Percentiles rank a stretch among this genome's conserved stretches.
phyloP scores from a whole-genome alignment of 106 monocot genomes.

The Agapanthus africanus region DNA sequence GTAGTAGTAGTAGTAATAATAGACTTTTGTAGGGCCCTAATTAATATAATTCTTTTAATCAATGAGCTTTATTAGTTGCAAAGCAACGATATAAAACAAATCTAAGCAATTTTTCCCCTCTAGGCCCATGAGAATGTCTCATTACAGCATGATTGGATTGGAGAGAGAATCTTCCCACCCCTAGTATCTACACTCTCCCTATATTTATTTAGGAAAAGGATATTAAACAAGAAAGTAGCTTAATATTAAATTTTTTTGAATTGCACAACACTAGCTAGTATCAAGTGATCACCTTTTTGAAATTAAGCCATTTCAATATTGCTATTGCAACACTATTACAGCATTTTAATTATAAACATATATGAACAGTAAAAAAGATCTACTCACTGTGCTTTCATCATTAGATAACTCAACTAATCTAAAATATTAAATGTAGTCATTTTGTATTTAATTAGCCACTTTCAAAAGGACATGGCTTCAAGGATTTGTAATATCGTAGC shows the following conservation, averaged over 20 bases:
- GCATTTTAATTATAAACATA: constrained; percentile 1
- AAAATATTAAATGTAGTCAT: background rate
- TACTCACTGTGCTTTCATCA: background rate
- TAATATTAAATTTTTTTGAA: background rate
- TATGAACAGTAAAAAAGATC: background rate
- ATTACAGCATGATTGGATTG: background rate
- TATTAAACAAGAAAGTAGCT: constrained; percentile 3
- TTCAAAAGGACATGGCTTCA: too few species aligned
- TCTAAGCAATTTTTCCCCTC: too few species aligned
- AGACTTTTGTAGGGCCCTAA: too few species aligned
- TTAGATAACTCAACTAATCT: constrained; percentile 1
- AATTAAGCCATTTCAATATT: constrained; percentile 2
- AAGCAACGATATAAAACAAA: too few species aligned
- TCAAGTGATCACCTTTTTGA: background rate
- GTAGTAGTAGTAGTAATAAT: too few species aligned
- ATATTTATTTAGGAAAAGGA: background rate
- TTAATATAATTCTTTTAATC: too few species aligned
- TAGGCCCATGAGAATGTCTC: background rate
- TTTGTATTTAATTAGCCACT: background rate
- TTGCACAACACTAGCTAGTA: background rate
- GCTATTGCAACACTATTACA: background rate
- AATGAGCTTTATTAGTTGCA: too few species aligned
- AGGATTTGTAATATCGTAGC: background rate
- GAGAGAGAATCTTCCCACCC: background rate
- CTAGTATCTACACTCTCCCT: background rate